These are phyloP conservation scores for Platanthera guangdongensis DNA, from an alignment of 106 monocot species.

Conservation along the genomic window DNA sequence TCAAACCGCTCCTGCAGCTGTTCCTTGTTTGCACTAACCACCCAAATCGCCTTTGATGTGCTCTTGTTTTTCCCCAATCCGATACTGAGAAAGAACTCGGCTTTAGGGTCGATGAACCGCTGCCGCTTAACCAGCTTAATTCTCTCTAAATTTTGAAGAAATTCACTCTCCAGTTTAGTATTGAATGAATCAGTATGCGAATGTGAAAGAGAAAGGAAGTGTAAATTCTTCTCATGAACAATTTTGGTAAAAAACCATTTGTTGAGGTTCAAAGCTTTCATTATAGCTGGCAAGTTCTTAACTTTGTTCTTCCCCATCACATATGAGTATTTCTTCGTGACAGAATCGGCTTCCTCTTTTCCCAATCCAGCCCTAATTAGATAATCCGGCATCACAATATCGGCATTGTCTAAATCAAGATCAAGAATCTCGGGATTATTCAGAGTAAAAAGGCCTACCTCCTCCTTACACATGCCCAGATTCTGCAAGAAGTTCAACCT, in stretches of 20 bases:
- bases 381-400: slow-evolving; percentile 46
- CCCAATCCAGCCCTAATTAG: slow-evolving; percentile 30
- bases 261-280: slow-evolving; percentile 46
- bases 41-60: slow-evolving; percentile 15
- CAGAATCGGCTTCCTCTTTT: slow-evolving; percentile 12
- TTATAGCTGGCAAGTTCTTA: slow-evolving; percentile 36
- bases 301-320: slow-evolving; percentile 66
- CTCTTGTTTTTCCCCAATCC: slow-evolving; percentile 75
- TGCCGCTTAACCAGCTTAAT: slow-evolving; percentile 14
- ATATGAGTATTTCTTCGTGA: slow-evolving; percentile 28
- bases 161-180: slow-evolving; percentile 28
- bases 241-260: slow-evolving; percentile 39
- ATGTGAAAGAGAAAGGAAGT: slow-evolving; percentile 23
- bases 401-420: slow-evolving; percentile 34
- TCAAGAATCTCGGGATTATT: slow-evolving; percentile 26
- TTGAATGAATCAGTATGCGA: slow-evolving; percentile 10
- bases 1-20: slow-evolving; percentile 66
- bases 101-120: slow-evolving; percentile 24
- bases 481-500: slow-evolving; percentile 49
- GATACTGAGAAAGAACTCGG: slow-evolving; percentile 68
- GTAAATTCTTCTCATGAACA: slow-evolving; percentile 14
- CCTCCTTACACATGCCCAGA: slow-evolving; percentile 50
- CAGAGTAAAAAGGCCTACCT: slow-evolving; percentile 40
- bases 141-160: slow-evolving; percentile 27
- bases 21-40: slow-evolving; percentile 30